These are phyloP conservation scores for Penicillium polonicum DNA, from an alignment of 2,329 filamentous ascomycete species.

Conservation along the genomic window DNA sequence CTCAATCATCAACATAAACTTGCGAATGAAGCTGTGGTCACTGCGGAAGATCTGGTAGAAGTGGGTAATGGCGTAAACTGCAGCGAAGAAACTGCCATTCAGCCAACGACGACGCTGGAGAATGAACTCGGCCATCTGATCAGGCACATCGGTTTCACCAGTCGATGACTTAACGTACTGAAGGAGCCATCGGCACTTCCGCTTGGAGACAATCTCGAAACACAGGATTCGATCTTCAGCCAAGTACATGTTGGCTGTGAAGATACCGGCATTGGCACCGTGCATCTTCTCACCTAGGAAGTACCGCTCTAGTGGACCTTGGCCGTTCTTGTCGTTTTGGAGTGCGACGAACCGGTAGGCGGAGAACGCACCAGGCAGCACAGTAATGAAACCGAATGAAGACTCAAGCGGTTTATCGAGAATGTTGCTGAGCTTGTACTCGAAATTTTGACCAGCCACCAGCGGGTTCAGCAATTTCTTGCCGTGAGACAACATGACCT, in stretches of 20 bases:
- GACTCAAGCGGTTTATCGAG: constrained; percentile 97
- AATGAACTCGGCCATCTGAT: constrained; percentile 90
- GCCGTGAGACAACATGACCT: constrained; percentile 87
- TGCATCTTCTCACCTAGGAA: constrained; percentile 97
- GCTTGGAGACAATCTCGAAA: constrained; percentile 87
- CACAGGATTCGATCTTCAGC: constrained; percentile 54
- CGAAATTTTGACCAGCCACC: constrained; percentile 95
- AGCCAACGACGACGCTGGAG: constrained; percentile 94
- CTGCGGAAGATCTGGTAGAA: constrained; percentile 96
- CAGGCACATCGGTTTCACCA: constrained; percentile 95
- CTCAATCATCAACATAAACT: constrained; percentile 86
- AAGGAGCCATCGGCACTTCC: constrained; percentile 95
- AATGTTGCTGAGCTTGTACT: constrained; percentile 99
- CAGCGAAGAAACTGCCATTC: constrained; percentile 97
- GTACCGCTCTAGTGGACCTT: constrained; percentile 93
- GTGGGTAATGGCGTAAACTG: constrained; percentile 90
- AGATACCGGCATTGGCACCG: constrained; percentile 87
- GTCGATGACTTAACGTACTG: constrained; percentile 98
- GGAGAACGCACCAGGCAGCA: constrained; percentile 96
- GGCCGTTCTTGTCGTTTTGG: constrained; percentile 93
- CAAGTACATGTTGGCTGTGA: constrained; percentile 77
- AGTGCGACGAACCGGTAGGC: constrained; percentile 92
- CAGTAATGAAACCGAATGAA: constrained; percentile 95
- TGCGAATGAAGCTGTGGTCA: constrained; percentile 81
- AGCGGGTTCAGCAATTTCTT: constrained; percentile 90